Percentiles rank a stretch among this genome's conserved stretches.
phyloP scores from a whole-genome alignment of 2,329 filamentous ascomycete species.

The Dactylellina leptospora region DNA sequence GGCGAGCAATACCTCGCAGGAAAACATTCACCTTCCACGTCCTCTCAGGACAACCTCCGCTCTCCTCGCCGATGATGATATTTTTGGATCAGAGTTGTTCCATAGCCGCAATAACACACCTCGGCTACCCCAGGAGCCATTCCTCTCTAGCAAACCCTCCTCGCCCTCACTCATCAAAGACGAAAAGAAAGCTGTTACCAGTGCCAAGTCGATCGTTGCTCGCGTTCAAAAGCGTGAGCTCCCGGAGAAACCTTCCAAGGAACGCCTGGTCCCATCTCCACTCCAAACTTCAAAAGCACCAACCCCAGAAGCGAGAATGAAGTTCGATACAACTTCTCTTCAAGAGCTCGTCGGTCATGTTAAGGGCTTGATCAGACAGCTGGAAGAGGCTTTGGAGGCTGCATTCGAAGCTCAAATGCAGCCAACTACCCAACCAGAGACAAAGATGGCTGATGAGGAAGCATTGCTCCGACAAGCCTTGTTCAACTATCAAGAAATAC shows the following conservation, averaged over 20 bases:
- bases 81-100: conserved; percentile 55
- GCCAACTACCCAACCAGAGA: neutral
- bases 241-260: conserved; percentile 37
- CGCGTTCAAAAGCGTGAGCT: conserved; percentile 49
- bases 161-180: conserved; percentile 52
- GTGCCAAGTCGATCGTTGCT: conserved; percentile 48
- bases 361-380: conserved; percentile 54
- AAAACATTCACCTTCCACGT: conserved; percentile 46
- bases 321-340: conserved; percentile 57
- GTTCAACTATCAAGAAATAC: conserved; percentile 47
- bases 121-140: conserved; percentile 47
- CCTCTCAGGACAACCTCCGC: conserved; percentile 53
- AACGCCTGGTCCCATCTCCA: conserved; percentile 44
- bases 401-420: conserved; percentile 16
- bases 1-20: conserved; percentile 48
- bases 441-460: conserved; percentile 38
- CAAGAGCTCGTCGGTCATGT: conserved; percentile 56
- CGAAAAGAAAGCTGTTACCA: conserved; percentile 47
- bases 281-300: conserved; percentile 48
- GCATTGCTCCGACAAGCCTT: conserved; percentile 36
- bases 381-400: conserved; percentile 53
- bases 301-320: conserved; percentile 40
- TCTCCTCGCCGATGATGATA: conserved; percentile 57
- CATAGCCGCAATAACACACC: conserved; percentile 50
- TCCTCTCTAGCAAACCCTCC: conserved; percentile 45